A percentile compares a stretch with the other conserved stretches of the same genome.
phyloP scores from a whole-genome alignment of 1,284 basidiomycete species.

The Leccinum pseudoinsigne region DNA sequence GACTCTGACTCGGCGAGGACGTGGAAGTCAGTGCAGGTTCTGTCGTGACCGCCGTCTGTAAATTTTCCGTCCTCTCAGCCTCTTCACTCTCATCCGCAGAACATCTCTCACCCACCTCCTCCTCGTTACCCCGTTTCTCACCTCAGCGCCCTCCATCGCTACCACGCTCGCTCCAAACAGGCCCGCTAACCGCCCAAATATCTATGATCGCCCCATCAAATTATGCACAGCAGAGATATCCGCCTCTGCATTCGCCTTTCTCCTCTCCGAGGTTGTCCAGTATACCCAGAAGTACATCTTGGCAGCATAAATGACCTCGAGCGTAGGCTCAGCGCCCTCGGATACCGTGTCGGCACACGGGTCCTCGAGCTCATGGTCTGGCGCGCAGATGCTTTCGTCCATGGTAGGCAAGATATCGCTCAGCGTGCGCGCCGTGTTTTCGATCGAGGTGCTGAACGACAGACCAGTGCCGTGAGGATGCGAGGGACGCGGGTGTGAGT shows the following conservation, averaged over 20 bases:
- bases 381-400: constrained; percentile 49
- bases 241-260: constrained; percentile 79
- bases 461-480: constrained; percentile 59
- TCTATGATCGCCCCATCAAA: constrained; percentile 87
- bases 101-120: constrained; percentile 56
- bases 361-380: constrained; percentile 80
- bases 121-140: constrained; percentile 66
- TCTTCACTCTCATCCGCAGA: constrained; percentile 54
- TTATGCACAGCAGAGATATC: constrained; percentile 80
- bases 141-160: constrained; percentile 50
- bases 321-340: constrained; percentile 82
- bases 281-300: constrained; percentile 92
- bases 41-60: background rate
- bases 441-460: constrained; percentile 44
- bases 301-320: constrained; percentile 95
- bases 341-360: constrained; percentile 85
- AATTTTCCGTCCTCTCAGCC: constrained; percentile 46
- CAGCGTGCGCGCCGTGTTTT: constrained; percentile 45
- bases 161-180: constrained; percentile 30
- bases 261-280: constrained; percentile 90
- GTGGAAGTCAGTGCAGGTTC: constrained; percentile 16
- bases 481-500: constrained; percentile 61
- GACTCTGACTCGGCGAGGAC: constrained; percentile 25
- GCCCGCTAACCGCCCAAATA: constrained; percentile 51
- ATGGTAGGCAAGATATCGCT: constrained; percentile 46